These are phyloP conservation scores for Garcia nutans DNA, from an alignment of 345 rosid genomes.

Conservation along the genomic window DNA sequence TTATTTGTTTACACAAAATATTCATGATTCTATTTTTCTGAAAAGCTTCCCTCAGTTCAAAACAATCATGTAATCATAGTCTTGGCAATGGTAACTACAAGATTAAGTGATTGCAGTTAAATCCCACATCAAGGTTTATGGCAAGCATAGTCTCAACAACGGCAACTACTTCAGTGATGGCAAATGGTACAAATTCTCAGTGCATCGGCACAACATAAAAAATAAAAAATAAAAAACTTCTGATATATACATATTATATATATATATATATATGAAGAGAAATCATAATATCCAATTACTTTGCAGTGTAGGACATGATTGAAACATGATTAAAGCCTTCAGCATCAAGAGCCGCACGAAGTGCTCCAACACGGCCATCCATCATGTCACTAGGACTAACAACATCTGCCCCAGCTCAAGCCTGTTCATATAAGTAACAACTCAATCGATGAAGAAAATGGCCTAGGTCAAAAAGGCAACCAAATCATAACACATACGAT, in stretches of 20 bases:
- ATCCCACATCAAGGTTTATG: too few species aligned
- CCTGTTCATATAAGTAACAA: constrained; percentile 38
- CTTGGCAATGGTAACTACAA: too few species aligned
- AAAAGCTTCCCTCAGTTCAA: too few species aligned
- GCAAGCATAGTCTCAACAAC: background rate
- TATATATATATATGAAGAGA: background rate
- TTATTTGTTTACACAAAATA: too few species aligned
- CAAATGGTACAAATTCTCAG: background rate
- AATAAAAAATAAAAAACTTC: too few species aligned
- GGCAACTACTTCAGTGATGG: background rate
- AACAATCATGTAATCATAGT: too few species aligned
- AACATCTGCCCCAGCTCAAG: constrained; percentile 94
- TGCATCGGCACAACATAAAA: background rate
- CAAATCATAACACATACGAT: background rate
- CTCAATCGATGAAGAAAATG: constrained; percentile 2
- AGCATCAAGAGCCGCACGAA: constrained; percentile 84
- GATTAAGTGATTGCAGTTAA: too few species aligned
- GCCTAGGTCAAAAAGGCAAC: background rate
- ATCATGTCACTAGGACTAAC: constrained; percentile 99
- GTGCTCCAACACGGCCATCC: constrained; percentile 93
- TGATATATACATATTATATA: too few species aligned
- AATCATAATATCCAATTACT: constrained; percentile 42
- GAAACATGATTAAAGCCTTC: constrained; percentile 92
- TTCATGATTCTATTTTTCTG: too few species aligned
- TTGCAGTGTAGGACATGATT: constrained; percentile 97